phyloP scores from a whole-genome alignment of 116 monocot genomes.

The Iris pallida region DNA sequence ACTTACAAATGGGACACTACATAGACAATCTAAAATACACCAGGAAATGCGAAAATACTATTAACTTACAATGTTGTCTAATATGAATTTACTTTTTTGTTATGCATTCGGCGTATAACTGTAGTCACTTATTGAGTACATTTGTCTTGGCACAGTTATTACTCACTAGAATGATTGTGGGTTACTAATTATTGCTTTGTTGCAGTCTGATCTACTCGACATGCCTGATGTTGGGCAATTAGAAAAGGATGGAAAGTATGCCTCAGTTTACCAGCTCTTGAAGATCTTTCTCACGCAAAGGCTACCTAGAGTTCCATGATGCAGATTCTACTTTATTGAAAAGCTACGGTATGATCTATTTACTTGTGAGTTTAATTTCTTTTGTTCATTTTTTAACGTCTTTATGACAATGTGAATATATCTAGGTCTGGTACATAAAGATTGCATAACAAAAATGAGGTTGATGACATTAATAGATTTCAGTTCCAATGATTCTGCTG shows the following conservation, averaged over 20 bases:
- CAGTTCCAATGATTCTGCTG: slow-evolving; percentile 35
- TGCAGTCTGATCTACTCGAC: slow-evolving; percentile 80
- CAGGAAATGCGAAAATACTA: no score
- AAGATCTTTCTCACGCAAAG: slow-evolving; percentile 68
- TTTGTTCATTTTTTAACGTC: no score
- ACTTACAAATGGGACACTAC: no score
- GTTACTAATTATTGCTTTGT: slow-evolving; percentile 2
- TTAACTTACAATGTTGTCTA: no score
- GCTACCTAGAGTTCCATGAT: slow-evolving; percentile 57
- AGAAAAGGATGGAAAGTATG: slow-evolving; percentile 65
- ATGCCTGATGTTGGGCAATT: slow-evolving; percentile 67
- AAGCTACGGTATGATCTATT: slow-evolving; percentile 40
- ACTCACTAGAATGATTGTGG: no score
- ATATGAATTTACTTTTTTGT: no score
- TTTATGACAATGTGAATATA: neutral
- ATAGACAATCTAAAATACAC: no score
- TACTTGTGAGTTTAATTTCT: neutral
- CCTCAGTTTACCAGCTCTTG: slow-evolving; percentile 43
- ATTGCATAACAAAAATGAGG: slow-evolving; percentile 75
- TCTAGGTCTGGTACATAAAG: slow-evolving; percentile 61
- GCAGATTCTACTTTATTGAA: slow-evolving; percentile 47
- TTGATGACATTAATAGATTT: slow-evolving; percentile 62
- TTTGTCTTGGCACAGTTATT: no score
- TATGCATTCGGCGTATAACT: no score
- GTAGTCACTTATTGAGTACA: no score